Evolutionary conservation across 164 flowering plant genomes (phyloP).

Genomic region (Sedum album): DNA sequence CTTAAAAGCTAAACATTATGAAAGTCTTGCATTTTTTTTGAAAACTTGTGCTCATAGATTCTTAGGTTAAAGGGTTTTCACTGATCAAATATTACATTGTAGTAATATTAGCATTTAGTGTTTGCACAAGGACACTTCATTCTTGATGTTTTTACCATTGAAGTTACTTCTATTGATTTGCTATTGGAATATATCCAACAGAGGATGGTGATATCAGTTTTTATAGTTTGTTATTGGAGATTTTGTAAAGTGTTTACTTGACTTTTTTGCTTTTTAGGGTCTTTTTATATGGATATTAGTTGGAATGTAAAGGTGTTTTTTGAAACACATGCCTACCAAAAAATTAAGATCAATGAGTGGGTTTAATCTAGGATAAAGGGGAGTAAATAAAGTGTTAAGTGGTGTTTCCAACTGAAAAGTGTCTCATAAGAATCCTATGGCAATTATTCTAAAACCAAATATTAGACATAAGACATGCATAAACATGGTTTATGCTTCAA

Average conservation of each 20-base stretch:
- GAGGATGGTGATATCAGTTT: background rate
- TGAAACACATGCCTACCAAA: background rate
- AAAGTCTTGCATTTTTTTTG: background rate
- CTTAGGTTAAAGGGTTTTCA: too few species aligned
- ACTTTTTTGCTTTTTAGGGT: background rate
- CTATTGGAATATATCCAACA: too few species aligned
- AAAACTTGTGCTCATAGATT: too few species aligned
- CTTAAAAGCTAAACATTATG: background rate
- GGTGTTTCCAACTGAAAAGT: background rate
- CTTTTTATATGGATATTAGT: background rate
- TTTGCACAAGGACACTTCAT: background rate
- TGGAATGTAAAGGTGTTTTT: slow-evolving; percentile 5
- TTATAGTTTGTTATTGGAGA: background rate
- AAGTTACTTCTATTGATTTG: too few species aligned
- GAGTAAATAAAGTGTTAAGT: background rate
- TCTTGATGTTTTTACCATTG: too few species aligned
- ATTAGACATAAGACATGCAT: too few species aligned
- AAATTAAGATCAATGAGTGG: background rate
- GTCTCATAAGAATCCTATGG: background rate
- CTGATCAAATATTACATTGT: too few species aligned
- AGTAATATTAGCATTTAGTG: too few species aligned
- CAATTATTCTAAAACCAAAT: background rate
- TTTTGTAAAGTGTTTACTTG: background rate
- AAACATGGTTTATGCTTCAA: too few species aligned
- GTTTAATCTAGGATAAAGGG: background rate